A percentile compares a stretch with the other conserved stretches of the same genome.
Conservation (phyloP, 148 eudicot genomes). For the Chenopodium formosanum region DNA sequence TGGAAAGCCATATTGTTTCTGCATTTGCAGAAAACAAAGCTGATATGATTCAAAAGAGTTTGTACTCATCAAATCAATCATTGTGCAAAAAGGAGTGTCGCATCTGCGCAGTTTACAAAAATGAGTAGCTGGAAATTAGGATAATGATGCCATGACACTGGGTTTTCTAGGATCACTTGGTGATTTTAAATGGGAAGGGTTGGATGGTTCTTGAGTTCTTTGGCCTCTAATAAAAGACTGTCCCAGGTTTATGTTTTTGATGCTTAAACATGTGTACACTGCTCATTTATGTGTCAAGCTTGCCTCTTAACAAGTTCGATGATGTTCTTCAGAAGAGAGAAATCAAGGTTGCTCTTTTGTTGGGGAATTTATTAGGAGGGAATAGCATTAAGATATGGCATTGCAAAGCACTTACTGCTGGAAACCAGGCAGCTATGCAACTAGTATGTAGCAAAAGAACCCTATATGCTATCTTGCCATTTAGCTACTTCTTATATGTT, state of each 20-base stretch:
- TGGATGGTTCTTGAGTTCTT: too few species aligned
- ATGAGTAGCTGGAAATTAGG: slow-evolving; percentile 66
- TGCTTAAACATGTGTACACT: slow-evolving; percentile 4
- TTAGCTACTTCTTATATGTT: not conserved
- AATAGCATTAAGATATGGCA: slow-evolving; percentile 81
- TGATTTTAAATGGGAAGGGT: slow-evolving; percentile 84
- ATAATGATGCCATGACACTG: slow-evolving; percentile 45
- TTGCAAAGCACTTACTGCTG: slow-evolving; percentile 65
- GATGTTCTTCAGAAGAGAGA: slow-evolving; percentile 65
- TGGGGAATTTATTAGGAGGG: slow-evolving; percentile 84
- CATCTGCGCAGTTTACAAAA: slow-evolving; percentile 60
- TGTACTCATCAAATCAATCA: slow-evolving; percentile 10
- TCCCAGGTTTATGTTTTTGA: slow-evolving; percentile 56
- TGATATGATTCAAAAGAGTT: slow-evolving; percentile 53
- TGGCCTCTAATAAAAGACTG: slow-evolving; percentile 56
- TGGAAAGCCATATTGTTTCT: slow-evolving; percentile 57
- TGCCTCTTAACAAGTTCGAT: not conserved
- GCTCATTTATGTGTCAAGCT: not conserved
- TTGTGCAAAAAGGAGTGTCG: slow-evolving; percentile 78
- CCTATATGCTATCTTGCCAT: not conserved
- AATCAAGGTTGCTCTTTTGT: slow-evolving; percentile 87
- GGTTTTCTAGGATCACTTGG: slow-evolving; percentile 85
- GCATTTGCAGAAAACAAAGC: slow-evolving; percentile 42
- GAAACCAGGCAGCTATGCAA: slow-evolving; percentile 81
- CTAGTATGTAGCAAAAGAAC: slow-evolving; percentile 49